Percentiles rank a stretch among this genome's conserved stretches.
These are phyloP conservation scores for Pseudozyma pruni DNA, from an alignment of 1,284 basidiomycete genomes.

Conservation along the genomic window DNA sequence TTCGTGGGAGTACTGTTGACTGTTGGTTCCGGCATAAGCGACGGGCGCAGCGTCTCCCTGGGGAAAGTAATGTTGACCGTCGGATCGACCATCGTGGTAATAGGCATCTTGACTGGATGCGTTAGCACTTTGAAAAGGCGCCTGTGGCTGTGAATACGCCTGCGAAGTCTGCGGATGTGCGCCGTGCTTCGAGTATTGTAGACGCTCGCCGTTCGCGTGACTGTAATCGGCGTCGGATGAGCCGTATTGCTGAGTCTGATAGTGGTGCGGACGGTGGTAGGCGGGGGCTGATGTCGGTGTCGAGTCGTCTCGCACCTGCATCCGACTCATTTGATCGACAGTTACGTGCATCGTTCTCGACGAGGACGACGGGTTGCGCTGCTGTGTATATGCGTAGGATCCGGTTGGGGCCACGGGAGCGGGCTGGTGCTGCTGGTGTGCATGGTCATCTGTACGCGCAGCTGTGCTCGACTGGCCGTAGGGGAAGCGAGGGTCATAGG, in stretches of 20 bases:
- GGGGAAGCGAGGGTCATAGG: slow-evolving; percentile 41
- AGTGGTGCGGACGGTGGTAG: slow-evolving; percentile 6
- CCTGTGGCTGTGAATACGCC: neutral
- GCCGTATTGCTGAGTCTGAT: slow-evolving; percentile 2
- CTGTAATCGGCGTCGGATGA: slow-evolving; percentile 2
- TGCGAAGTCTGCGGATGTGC: slow-evolving; percentile 3
- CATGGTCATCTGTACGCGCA: neutral
- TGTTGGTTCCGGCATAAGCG: neutral
- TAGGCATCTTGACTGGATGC: slow-evolving; percentile 1
- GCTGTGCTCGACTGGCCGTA: slow-evolving; percentile 9
- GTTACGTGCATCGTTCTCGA: slow-evolving; percentile 6
- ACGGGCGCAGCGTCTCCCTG: neutral
- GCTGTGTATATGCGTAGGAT: slow-evolving; percentile 2
- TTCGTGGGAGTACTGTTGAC: slow-evolving; percentile 1
- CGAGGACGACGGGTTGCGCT: slow-evolving; percentile 11
- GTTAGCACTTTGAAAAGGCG: neutral
- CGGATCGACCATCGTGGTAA: neutral
- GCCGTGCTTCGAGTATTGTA: slow-evolving; percentile 9
- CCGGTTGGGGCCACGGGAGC: neutral
- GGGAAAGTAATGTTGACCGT: neutral
- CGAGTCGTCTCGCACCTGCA: slow-evolving; percentile 14
- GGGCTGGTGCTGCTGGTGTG: slow-evolving; percentile 1
- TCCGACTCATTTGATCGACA: slow-evolving; percentile 17
- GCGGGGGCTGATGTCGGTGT: neutral
- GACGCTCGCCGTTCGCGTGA: neutral